Evolutionary conservation across 805 yeast genomes (phyloP).

Genomic region (Starmerella scarabaei): DNA sequence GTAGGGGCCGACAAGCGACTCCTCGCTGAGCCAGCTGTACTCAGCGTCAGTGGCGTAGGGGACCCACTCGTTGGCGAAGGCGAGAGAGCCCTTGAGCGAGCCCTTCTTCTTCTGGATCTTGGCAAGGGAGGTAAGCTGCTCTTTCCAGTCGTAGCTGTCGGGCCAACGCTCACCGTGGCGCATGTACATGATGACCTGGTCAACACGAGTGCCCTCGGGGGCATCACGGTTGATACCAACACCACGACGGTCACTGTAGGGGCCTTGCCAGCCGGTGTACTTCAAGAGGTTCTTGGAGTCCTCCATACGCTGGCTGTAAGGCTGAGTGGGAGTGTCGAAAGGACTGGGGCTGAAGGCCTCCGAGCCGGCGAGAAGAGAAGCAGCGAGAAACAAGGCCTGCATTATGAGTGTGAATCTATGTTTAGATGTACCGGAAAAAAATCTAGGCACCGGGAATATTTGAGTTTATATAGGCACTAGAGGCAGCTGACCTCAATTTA

Average conservation of each 20-base stretch:
- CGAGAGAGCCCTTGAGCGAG: constrained; percentile 31
- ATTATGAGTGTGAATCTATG: neutral
- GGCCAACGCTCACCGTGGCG: constrained; percentile 54
- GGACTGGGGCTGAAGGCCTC: constrained; percentile 14
- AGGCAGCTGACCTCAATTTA: too few species aligned
- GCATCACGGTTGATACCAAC: constrained; percentile 41
- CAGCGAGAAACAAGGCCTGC: constrained; percentile 2
- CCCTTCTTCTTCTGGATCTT: constrained; percentile 8
- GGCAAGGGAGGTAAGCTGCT: constrained; percentile 9
- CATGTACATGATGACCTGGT: constrained; percentile 40
- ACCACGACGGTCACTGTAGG: constrained; percentile 30
- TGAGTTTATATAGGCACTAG: too few species aligned
- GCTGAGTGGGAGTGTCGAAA: constrained; percentile 13
- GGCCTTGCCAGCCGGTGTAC: constrained; percentile 17
- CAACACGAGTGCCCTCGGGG: constrained; percentile 39
- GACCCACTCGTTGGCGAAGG: constrained; percentile 37
- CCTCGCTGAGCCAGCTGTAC: constrained; percentile 35
- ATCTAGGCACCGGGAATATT: too few species aligned
- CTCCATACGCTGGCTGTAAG: constrained; percentile 20
- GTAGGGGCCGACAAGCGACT: constrained; percentile 39
- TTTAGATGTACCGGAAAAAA: too few species aligned
- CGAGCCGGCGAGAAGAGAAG: constrained; percentile 7
- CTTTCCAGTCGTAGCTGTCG: constrained; percentile 15
- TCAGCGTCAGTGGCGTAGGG: constrained; percentile 29
- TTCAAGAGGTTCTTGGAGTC: constrained; percentile 24